These are phyloP conservation scores for Globisporangium megalacanthum DNA, from an alignment of 352 stramenopile genomes.

Conservation along the genomic window DNA sequence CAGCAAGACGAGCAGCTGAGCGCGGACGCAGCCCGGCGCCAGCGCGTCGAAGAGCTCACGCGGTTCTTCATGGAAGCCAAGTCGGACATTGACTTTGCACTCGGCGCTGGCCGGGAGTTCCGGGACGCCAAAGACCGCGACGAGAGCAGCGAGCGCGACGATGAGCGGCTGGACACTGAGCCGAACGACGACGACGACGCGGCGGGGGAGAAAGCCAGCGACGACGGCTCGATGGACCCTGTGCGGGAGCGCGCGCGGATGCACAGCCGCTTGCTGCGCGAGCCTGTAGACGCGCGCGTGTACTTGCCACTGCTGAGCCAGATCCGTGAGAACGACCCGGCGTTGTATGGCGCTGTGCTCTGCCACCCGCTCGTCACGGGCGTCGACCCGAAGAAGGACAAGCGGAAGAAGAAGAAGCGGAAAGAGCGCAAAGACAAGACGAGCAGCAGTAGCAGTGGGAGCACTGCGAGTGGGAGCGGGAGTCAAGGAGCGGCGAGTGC, in stretches of 20 bases:
- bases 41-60: slow-evolving; percentile 84
- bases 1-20: slow-evolving; percentile 59
- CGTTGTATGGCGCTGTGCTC: slow-evolving; percentile 78
- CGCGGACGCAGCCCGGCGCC: slow-evolving; percentile 64
- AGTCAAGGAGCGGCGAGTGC: too few relatives aligned
- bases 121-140: slow-evolving; percentile 69
- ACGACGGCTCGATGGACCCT: slow-evolving; percentile 31
- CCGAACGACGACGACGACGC: slow-evolving; percentile 61
- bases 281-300: slow-evolving; percentile 71
- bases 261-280: slow-evolving; percentile 51
- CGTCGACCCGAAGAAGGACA: slow-evolving; percentile 71
- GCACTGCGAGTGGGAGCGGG: slow-evolving; percentile 15
- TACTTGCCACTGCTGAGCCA: slow-evolving; percentile 71
- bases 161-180: slow-evolving; percentile 42
- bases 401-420: slow-evolving; percentile 81
- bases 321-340: slow-evolving; percentile 75
- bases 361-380: slow-evolving; percentile 81
- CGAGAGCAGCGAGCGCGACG: slow-evolving; percentile 51
- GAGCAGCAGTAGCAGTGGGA: slow-evolving; percentile 13
- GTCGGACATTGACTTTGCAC: slow-evolving; percentile 85
- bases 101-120: slow-evolving; percentile 63
- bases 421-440: slow-evolving; percentile 82
- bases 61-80: slow-evolving; percentile 89
- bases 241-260: slow-evolving; percentile 34
- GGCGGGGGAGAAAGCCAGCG: slow-evolving; percentile 36